Conservation (phyloP, 176 grass and related monocot genomes). For the Oryza glaberrima region DNA sequence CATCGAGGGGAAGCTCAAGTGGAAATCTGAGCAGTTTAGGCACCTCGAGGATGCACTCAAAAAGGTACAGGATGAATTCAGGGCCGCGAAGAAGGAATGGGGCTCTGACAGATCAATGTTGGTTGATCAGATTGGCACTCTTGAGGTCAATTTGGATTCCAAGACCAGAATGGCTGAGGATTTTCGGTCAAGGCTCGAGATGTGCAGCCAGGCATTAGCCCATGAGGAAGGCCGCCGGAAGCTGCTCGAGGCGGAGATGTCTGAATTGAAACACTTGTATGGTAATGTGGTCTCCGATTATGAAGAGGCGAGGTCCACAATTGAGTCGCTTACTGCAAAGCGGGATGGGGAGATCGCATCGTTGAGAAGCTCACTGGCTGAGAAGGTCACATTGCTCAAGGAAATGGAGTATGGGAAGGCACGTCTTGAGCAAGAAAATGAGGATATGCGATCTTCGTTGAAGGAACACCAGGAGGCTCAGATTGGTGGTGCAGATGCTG, state of each 20-base stretch:
- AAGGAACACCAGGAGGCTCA: conserved; percentile 80
- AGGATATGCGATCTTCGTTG: conserved; percentile 54
- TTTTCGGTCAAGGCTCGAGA: conserved; percentile 56
- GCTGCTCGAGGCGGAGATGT: conserved; percentile 63
- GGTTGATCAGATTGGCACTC: conserved; percentile 53
- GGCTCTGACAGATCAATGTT: conserved; percentile 57
- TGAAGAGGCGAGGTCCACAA: conserved; percentile 64
- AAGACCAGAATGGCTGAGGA: conserved; percentile 62
- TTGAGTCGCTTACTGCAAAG: conserved; percentile 55
- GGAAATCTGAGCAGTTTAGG: conserved; percentile 85
- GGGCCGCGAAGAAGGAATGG: conserved; percentile 57
- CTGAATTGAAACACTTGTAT: conserved; percentile 52
- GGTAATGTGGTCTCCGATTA: conserved; percentile 64
- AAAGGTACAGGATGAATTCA: conserved; percentile 67
- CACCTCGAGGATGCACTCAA: conserved; percentile 84
- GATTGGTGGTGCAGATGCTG: conserved; percentile 53
- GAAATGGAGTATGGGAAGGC: conserved; percentile 68
- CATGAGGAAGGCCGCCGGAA: conserved; percentile 87
- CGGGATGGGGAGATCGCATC: conserved; percentile 70
- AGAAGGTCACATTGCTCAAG: conserved; percentile 68
- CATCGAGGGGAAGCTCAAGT: conserved; percentile 66
- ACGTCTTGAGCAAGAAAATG: conserved; percentile 67
- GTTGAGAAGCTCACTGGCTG: conserved; percentile 73
- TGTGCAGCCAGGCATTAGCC: conserved; percentile 76
- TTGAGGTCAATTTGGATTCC: conserved; percentile 59